These are phyloP conservation scores for Rhododendron molle DNA, from an alignment of 148 eudicot genomes.

Conservation along the genomic window DNA sequence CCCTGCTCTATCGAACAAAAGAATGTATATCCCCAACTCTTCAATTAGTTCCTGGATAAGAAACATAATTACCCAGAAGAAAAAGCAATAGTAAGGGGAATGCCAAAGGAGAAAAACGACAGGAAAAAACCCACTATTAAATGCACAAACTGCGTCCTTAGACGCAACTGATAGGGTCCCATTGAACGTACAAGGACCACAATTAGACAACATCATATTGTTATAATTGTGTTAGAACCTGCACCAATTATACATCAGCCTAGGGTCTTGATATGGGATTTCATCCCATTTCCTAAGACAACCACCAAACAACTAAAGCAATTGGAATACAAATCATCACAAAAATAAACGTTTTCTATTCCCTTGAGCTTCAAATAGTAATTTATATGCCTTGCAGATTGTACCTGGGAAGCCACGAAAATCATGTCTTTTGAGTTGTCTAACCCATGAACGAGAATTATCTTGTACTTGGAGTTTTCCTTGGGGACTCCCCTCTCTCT, in stretches of 20 bases:
- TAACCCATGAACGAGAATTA: conserved; percentile 78
- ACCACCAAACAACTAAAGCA: not conserved
- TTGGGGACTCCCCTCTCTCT: conserved; percentile 69
- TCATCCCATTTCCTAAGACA: not conserved
- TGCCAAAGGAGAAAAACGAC: not conserved
- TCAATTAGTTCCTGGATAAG: conserved; percentile 29
- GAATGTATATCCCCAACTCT: conserved; percentile 29
- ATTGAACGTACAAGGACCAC: not conserved
- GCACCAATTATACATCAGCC: not conserved
- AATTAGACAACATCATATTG: not conserved
- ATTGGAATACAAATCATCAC: not conserved
- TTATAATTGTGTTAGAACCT: not conserved
- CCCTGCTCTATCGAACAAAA: conserved; percentile 39
- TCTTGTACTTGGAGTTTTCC: conserved; percentile 45
- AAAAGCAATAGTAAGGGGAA: not conserved
- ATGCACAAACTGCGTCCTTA: not conserved
- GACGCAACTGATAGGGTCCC: not conserved
- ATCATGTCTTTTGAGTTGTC: conserved; percentile 73
- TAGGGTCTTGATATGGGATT: not conserved
- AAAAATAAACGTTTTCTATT: not conserved
- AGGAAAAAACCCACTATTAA: not conserved
- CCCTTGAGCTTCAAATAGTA: not conserved
- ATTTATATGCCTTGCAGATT: not conserved
- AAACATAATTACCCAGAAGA: not conserved
- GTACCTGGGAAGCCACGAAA: conserved; percentile 64